Conservation (phyloP, 345 rosid species). For the Balakata baccata region DNA sequence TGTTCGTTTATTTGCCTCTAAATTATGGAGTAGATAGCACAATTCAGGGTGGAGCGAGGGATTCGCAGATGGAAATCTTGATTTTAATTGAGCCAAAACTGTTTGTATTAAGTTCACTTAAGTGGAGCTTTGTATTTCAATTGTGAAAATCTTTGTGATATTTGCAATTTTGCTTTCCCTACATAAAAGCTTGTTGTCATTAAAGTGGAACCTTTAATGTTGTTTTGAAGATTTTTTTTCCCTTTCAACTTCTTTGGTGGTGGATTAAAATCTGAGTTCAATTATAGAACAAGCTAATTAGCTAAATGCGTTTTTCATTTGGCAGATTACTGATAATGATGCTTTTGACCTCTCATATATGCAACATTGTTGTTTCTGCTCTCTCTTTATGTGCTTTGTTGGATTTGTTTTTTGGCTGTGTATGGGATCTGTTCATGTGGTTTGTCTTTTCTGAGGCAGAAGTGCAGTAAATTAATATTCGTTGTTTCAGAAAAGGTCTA, state of each 20-base stretch:
- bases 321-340: not conserved
- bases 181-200: not conserved
- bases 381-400: not conserved
- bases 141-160: not conserved
- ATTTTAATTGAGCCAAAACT: slow-evolving; percentile 8
- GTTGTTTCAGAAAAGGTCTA: too few species aligned
- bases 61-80: slow-evolving; percentile 10
- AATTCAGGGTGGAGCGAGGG: slow-evolving; percentile 5
- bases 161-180: not conserved
- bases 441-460: not conserved
- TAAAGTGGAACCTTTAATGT: not conserved
- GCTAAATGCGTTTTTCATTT: not conserved
- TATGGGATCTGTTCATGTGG: not conserved
- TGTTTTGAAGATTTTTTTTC: not conserved
- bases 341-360: not conserved
- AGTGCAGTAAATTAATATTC: not conserved
- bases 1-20: not conserved
- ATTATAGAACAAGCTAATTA: too few species aligned
- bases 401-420: not conserved
- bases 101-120: not conserved
- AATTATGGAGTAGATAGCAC: not conserved
- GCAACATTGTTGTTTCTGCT: not conserved
- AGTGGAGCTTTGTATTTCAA: not conserved
- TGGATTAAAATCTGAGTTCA: too few species aligned
- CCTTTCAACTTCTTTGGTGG: not conserved